Evolutionary conservation across 2,329 filamentous ascomycete species (phyloP), one percentile per base, ranked within the genome.

Genomic region (Penicillium concentricum): DNA sequence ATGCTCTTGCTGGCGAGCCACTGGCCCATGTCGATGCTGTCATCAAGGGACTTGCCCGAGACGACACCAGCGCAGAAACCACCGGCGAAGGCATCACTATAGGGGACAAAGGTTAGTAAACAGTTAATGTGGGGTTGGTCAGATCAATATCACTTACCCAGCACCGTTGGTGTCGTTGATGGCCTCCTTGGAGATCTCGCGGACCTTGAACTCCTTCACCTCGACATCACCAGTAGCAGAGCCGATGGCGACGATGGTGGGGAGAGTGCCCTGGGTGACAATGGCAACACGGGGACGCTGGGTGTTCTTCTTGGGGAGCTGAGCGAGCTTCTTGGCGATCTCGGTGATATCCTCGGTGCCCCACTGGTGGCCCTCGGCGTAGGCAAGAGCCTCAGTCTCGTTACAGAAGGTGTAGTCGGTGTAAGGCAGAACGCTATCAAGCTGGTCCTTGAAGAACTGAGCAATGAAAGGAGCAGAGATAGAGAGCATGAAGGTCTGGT

Each of bases 91-190:
- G 94, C 93, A 74, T 99, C 94, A 74, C 92, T 83, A 42, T 34
- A 58, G 10, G 9, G 5, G 38, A 41, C 26, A 45, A 7, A 34
- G 7, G 50, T 69, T 51, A 69, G 64, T 22, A 37, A 30, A 16
- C n/a, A 18, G 20, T 46, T 30, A n/a, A 38, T 26, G 2, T 7
- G 41, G 3, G 5, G 6, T 13, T 20, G n/a, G 4, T 41, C 9
- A 5, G 37, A 16, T 44, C 22, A 53, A 38, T 37, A 45, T 37
- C 26, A 74, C 79, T 72, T 71, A 83, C 81, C 84, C 94, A 61
- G 94, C 94, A 73, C 94, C 94, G 74, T 93, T 97, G 76, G 93
- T 97, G 79, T 99, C 94, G 77, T 89, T 89, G 78, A 99, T 97
- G 79, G 90, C 81, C 49, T 85, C 83, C 74, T 84, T 81, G 65